Conservation (phyloP, 2,329 filamentous ascomycete genomes). For the Leptoxyphium fumago region DNA sequence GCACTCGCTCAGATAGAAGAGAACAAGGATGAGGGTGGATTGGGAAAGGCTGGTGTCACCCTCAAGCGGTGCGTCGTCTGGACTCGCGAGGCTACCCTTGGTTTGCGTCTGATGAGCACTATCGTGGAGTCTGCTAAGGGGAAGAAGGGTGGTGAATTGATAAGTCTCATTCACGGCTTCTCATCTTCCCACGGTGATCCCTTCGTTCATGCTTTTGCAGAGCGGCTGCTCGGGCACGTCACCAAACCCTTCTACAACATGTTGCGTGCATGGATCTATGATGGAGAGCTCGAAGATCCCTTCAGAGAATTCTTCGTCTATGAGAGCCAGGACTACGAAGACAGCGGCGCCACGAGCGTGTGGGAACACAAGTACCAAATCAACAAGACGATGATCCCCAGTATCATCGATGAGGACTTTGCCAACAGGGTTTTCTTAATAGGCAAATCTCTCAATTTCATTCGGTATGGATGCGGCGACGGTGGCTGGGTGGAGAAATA, state of each 20-base stretch:
- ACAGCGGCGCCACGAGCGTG: slow-evolving; percentile 62
- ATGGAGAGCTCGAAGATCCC: slow-evolving; percentile 92
- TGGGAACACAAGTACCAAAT: slow-evolving; percentile 98
- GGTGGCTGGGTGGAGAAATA: slow-evolving; percentile 92
- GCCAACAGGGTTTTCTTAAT: slow-evolving; percentile 95
- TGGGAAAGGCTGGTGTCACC: slow-evolving; percentile 80
- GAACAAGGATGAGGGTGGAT: slow-evolving; percentile 48
- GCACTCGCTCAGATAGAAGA: slow-evolving; percentile 64
- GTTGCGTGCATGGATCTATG: slow-evolving; percentile 92
- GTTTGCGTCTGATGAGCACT: slow-evolving; percentile 77
- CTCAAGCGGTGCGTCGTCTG: slow-evolving; percentile 91
- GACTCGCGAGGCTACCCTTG: slow-evolving; percentile 95
- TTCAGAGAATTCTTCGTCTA: slow-evolving; percentile 91
- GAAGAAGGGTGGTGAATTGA: slow-evolving; percentile 78
- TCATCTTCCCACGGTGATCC: slow-evolving; percentile 90
- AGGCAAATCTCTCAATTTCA: slow-evolving; percentile 95
- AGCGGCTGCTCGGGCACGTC: slow-evolving; percentile 71
- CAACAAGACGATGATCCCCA: slow-evolving; percentile 72
- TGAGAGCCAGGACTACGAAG: slow-evolving; percentile 51
- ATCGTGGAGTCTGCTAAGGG: slow-evolving; percentile 84
- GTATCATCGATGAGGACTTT: slow-evolving; percentile 85
- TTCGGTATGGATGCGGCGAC: slow-evolving; percentile 87
- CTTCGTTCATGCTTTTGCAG: slow-evolving; percentile 83
- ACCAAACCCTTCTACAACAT: slow-evolving; percentile 95
- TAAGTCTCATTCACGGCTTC: slow-evolving; percentile 85